Evolutionary conservation across 2,329 filamentous ascomycete genomes (phyloP).

Genomic region (Nigrograna mackinnonii): DNA sequence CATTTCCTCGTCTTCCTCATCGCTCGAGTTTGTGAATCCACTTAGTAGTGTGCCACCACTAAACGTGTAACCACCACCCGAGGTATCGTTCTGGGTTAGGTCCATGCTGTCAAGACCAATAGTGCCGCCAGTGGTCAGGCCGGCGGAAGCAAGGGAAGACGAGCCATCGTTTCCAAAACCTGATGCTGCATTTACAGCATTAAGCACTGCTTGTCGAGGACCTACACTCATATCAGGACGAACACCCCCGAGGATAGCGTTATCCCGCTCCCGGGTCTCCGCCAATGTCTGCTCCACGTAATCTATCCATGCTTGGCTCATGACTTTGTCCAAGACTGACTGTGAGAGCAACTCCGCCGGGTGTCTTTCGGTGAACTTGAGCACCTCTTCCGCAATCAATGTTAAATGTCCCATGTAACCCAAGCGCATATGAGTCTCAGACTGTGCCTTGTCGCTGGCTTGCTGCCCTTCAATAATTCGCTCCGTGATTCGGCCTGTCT

Average conservation of each 20-base stretch:
- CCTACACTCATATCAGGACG: conserved; percentile 87
- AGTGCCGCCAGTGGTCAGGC: conserved; percentile 68
- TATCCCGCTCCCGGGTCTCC: conserved; percentile 93
- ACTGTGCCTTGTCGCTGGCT: conserved; percentile 83
- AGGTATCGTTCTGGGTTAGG: conserved; percentile 62
- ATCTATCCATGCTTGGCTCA: conserved; percentile 87
- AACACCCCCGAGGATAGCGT: conserved; percentile 95
- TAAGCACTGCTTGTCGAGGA: conserved; percentile 70
- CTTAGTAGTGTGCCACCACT: conserved; percentile 77
- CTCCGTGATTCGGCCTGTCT: conserved; percentile 84
- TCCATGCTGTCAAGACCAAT: conserved; percentile 66
- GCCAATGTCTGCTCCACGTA: conserved; percentile 93
- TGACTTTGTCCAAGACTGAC: conserved; percentile 82
- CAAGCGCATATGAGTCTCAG: conserved; percentile 82
- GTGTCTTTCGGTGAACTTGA: conserved; percentile 96
- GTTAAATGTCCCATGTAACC: conserved; percentile 99
- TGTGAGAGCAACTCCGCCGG: conserved; percentile 85
- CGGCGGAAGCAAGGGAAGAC: conserved; percentile 77
- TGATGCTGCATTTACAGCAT: conserved; percentile 60
- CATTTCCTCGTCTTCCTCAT: conserved; percentile 94
- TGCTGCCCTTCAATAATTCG: conserved; percentile 90
- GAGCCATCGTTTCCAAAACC: conserved; percentile 53
- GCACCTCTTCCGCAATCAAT: conserved; percentile 95
- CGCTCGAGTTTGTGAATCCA: conserved; percentile 91
- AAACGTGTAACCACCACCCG: conserved; percentile 74